phyloP scores from a whole-genome alignment of 2,329 filamentous ascomycete genomes.

The Fusarium denticulatum region DNA sequence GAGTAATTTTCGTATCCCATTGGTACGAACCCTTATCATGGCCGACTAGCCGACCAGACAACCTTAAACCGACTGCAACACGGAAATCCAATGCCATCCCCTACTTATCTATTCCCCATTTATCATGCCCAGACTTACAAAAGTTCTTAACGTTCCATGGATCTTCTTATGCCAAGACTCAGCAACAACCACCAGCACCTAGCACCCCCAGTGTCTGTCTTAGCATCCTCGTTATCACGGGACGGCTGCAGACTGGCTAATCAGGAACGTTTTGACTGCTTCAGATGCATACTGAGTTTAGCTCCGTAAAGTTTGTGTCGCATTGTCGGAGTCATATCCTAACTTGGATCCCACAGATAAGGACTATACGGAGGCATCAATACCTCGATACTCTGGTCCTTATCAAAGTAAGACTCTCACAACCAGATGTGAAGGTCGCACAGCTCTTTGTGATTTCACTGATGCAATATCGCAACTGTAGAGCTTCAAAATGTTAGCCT shows the following conservation, averaged over 20 bases:
- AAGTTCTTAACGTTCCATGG: conserved; percentile 24
- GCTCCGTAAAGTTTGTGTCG: conserved; percentile 7
- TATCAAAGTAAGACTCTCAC: neutral
- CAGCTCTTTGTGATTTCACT: neutral
- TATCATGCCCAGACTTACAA: conserved; percentile 35
- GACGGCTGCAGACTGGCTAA: conserved; percentile 2
- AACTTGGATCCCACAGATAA: conserved; percentile 28
- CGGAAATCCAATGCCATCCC: neutral
- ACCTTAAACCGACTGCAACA: neutral
- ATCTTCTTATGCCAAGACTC: conserved; percentile 15
- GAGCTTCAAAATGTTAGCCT: neutral
- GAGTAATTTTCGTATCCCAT: conserved; percentile 17
- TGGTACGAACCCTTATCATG: neutral
- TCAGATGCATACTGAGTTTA: conserved; percentile 14
- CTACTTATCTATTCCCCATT: conserved; percentile 27
- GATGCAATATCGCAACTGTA: neutral
- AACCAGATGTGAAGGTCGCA: neutral
- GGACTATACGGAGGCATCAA: conserved; percentile 1
- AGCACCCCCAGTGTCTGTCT: conserved; percentile 16
- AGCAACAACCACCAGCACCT: conserved; percentile 2
- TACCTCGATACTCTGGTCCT: neutral
- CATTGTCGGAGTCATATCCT: conserved; percentile 24
- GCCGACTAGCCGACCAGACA: neutral
- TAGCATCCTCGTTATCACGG: conserved; percentile 33
- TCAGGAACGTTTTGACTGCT: conserved; percentile 8